phyloP scores from a whole-genome alignment of 345 rosid species.

The Pistacia integerrima region DNA sequence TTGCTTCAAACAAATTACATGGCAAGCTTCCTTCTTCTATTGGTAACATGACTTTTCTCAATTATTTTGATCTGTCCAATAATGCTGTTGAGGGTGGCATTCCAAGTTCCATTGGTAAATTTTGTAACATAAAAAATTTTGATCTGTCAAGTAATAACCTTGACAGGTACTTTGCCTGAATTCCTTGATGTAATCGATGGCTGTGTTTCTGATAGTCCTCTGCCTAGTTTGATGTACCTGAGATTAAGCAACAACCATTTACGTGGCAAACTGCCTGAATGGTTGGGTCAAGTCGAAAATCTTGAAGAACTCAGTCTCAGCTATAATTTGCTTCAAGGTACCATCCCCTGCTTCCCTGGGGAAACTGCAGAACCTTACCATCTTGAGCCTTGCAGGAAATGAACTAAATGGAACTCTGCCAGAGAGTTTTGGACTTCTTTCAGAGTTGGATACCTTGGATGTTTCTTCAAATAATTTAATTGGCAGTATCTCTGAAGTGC shows the following conservation, averaged over 20 bases:
- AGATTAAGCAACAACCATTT: constrained; percentile 28
- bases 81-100: constrained; percentile 37
- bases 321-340: constrained; percentile 37
- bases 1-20: constrained; percentile 33
- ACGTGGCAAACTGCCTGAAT: constrained; percentile 38
- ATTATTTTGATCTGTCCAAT: constrained; percentile 24
- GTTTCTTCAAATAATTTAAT: constrained; percentile 38
- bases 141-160: constrained; percentile 36
- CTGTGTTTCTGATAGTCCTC: constrained; percentile 25
- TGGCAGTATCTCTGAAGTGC: constrained; percentile 36
- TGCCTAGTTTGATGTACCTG: constrained; percentile 38
- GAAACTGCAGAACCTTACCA: constrained; percentile 24
- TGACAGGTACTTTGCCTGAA: constrained; percentile 42
- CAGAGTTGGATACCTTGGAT: constrained; percentile 22
- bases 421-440: constrained; percentile 35
- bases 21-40: constrained; percentile 43
- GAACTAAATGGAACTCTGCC: constrained; percentile 47
- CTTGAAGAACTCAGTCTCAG: constrained; percentile 29
- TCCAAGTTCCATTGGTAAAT: constrained; percentile 40
- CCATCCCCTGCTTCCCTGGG: constrained; percentile 42
- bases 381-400: constrained; percentile 29
- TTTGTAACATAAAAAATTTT: constrained; percentile 37
- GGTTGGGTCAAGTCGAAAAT: constrained; percentile 36
- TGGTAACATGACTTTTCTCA: constrained; percentile 45
- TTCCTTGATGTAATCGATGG: constrained; percentile 21